Evolutionary conservation across 352 stramenopile species (phyloP).

Genomic region (Pythium oligandrum): DNA sequence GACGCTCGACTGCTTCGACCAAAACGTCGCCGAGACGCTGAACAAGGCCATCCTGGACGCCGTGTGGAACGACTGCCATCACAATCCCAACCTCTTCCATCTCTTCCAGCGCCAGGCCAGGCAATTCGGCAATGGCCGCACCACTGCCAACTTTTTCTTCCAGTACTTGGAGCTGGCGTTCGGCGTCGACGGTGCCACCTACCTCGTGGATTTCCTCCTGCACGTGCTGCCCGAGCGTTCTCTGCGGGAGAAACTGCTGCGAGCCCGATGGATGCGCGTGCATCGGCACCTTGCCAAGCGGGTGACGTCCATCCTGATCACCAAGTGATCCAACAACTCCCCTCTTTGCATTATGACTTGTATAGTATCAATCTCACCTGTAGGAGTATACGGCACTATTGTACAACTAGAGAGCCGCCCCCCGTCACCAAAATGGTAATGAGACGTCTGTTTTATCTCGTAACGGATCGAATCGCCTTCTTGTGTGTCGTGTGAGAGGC

Average conservation of each 20-base stretch:
- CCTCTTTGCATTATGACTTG: slow-evolving; percentile 3
- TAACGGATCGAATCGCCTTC: background rate
- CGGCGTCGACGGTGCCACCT: slow-evolving; percentile 57
- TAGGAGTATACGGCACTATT: background rate
- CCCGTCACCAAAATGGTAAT: background rate
- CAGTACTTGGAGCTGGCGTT: slow-evolving; percentile 84
- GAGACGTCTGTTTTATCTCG: background rate
- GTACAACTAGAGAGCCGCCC: no score
- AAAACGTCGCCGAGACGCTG: slow-evolving; percentile 55
- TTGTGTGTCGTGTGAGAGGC: no score
- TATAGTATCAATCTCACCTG: slow-evolving; percentile 1
- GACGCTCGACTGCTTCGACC: slow-evolving; percentile 45
- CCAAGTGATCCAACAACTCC: background rate
- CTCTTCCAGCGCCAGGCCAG: slow-evolving; percentile 75
- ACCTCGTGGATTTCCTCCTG: slow-evolving; percentile 80
- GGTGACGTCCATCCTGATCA: slow-evolving; percentile 17
- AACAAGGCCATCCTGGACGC: slow-evolving; percentile 74
- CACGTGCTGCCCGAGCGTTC: slow-evolving; percentile 68
- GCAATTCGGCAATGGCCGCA: slow-evolving; percentile 67
- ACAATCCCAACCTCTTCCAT: slow-evolving; percentile 81
- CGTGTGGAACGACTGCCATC: slow-evolving; percentile 81
- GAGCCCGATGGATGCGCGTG: slow-evolving; percentile 64
- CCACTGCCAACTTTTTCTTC: slow-evolving; percentile 52
- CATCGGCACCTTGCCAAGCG: slow-evolving; percentile 54
- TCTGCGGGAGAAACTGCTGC: slow-evolving; percentile 56